Conservation (phyloP, 495 filamentous ascomycete genomes). For the Rostrohypoxylon terebratum region DNA sequence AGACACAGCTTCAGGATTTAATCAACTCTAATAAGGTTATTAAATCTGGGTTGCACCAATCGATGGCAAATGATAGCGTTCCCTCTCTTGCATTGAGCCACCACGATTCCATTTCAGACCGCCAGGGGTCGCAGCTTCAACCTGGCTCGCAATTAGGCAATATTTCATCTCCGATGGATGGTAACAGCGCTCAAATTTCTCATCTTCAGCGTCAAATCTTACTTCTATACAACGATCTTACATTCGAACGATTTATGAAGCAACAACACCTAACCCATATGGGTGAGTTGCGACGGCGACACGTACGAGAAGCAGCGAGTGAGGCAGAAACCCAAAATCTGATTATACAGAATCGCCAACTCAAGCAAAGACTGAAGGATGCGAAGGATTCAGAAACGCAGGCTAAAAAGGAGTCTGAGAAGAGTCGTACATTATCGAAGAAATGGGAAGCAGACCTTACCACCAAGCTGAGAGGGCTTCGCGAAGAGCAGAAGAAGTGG, state of each 20-base stretch:
- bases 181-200: constrained; percentile 59
- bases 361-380: constrained; percentile 74
- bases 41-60: constrained; percentile 64
- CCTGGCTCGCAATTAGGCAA: constrained; percentile 28
- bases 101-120: constrained; percentile 54
- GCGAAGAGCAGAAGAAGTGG: constrained; percentile 77
- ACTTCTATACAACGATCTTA: constrained; percentile 77
- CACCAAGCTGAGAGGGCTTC: constrained; percentile 67
- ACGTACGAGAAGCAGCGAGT: constrained; percentile 73
- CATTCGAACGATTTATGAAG: constrained; percentile 81
- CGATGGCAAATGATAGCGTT: constrained; percentile 63
- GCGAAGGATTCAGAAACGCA: constrained; percentile 71
- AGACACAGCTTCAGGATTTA: constrained; percentile 65
- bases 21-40: constrained; percentile 64
- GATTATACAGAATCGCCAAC: constrained; percentile 75
- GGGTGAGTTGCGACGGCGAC: constrained; percentile 73
- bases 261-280: constrained; percentile 80
- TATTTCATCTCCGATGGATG: constrained; percentile 29
- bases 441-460: constrained; percentile 76
- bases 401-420: constrained; percentile 72
- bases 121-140: constrained; percentile 37
- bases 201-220: constrained; percentile 73
- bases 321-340: constrained; percentile 83
- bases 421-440: constrained; percentile 71
- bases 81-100: constrained; percentile 59